Percentiles rank a stretch among this genome's conserved stretches.
These are phyloP conservation scores for Paracoccidioides lutzii DNA, from an alignment of 2,329 filamentous ascomycete species.

Conservation along the genomic window DNA sequence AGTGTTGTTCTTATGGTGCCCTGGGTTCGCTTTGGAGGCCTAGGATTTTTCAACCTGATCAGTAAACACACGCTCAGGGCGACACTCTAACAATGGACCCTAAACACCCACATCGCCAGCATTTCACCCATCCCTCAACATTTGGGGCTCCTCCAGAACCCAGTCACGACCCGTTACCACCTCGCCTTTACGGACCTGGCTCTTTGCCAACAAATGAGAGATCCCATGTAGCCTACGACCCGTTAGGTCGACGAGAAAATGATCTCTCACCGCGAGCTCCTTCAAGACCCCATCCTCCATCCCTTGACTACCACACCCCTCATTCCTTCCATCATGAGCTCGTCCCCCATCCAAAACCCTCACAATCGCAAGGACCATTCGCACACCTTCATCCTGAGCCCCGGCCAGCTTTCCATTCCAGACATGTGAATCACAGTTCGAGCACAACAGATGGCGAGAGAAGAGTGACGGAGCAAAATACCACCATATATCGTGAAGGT, in stretches of 20 bases:
- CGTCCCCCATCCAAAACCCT: constrained; percentile 9
- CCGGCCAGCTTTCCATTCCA: constrained; percentile 13
- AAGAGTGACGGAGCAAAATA: constrained; percentile 11
- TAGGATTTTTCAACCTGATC: background rate
- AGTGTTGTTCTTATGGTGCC: background rate
- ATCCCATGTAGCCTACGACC: constrained; percentile 14
- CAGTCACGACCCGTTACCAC: constrained; percentile 15
- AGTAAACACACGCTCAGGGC: background rate
- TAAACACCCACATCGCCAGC: constrained; percentile 17
- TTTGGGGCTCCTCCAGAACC: constrained; percentile 21
- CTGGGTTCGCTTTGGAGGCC: background rate
- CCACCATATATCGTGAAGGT: constrained; percentile 18
- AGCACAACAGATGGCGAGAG: constrained; percentile 13
- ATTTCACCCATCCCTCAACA: constrained; percentile 22
- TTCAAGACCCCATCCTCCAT: constrained; percentile 3
- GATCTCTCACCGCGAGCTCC: constrained; percentile 8
- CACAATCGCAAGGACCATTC: constrained; percentile 11
- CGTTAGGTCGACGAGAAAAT: constrained; percentile 12
- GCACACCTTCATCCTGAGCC: constrained; percentile 14
- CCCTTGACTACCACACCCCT: constrained; percentile 7
- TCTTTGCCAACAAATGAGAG: constrained; percentile 12
- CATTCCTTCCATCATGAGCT: constrained; percentile 12
- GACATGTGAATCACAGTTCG: constrained; percentile 14
- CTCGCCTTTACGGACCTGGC: constrained; percentile 13
- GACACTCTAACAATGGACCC: constrained; percentile 17